Evolutionary conservation across 805 yeast genomes (phyloP).

Genomic region (Teunomyces stri): DNA sequence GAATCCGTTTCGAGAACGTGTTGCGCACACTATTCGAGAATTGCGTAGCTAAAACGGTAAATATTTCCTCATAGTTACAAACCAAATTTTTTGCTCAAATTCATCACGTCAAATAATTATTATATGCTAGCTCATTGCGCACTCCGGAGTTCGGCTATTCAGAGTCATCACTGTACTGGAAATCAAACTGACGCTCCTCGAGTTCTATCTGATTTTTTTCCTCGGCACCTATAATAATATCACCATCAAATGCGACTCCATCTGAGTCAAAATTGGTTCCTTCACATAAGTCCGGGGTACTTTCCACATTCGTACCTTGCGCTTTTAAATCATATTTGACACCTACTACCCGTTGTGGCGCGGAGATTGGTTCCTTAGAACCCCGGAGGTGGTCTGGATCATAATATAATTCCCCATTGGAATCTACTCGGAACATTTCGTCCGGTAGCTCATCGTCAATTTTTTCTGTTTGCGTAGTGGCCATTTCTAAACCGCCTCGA

Average conservation of each 20-base stretch:
- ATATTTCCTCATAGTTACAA: not conserved
- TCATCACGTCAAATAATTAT: not conserved
- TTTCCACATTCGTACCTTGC: not conserved
- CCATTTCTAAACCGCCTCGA: not conserved
- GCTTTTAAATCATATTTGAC: not conserved
- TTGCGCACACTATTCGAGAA: not conserved
- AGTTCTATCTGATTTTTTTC: conserved; percentile 8
- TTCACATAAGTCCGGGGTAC: not conserved
- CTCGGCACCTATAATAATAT: conserved; percentile 3
- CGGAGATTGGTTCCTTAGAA: not conserved
- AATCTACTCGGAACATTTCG: conserved; percentile 13
- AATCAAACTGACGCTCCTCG: conserved; percentile 19
- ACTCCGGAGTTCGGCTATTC: conserved; percentile 1
- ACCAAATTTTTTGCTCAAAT: not conserved
- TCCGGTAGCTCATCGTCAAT: conserved; percentile 18
- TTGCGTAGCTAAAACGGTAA: conserved; percentile 1
- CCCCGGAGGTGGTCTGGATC: conserved; percentile 10
- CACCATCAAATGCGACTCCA: not conserved
- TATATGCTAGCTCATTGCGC: not conserved
- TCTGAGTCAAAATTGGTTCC: not conserved
- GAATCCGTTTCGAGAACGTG: not conserved
- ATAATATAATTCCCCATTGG: conserved; percentile 21
- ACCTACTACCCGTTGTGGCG: not conserved
- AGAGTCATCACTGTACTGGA: conserved; percentile 16
- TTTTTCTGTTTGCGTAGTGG: not conserved